Base-by-base conservation (phyloP, 2,329 filamentous ascomycete species). In the Cordyceps cateniannulata region DNA sequence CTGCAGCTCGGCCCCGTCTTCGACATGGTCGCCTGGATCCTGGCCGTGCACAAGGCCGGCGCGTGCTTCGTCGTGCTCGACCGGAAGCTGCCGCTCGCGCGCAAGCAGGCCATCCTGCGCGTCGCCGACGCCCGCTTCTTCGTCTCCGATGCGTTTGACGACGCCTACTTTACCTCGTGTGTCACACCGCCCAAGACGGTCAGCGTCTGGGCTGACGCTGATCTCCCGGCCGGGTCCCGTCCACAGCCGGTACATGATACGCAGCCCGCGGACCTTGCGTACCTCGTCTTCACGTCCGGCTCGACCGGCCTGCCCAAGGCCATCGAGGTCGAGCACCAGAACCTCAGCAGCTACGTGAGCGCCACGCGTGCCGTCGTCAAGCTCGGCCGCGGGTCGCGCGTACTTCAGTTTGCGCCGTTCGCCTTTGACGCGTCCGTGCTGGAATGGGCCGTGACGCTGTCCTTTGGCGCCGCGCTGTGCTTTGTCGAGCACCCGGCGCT, bases 271-370 rank as follows among this genome's bases (percentile, higher is more conserved):
- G 54, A 57, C 27, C 42, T 57, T 10, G 54, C 54, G 1, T 57
- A 57, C 25, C 14, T 57, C 27, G 27, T 57, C 54, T 57, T 48
- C 42, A 57, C 54, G 6, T 60, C 58, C 22, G 58, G 58, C 27
- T 60, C 58, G 10, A 60, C 58, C 2, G 58, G 58, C 40, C 20
- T 12, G 25, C 58, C 58, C 49, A 60, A 60, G 49, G 58, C 49
- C 1, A 55, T 60, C 40, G 44, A 54, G 32, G 58, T 60, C 20
- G 58, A 60, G 38, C 35, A 54, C 18, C 38, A 32, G 16, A 53
- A 60, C 50, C 27, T 54, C 9, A 38, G 49, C 49, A 60, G 50
- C 38, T 60, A 54, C 49, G 58, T 60, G 20, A 54, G 40, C 49
- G 35, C 49, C 18, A 48, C 58, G 8, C 22, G 49, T 1, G 18